Evolutionary conservation across 1,284 basidiomycete species (phyloP).

Genomic region (Abortiporus biennis): DNA sequence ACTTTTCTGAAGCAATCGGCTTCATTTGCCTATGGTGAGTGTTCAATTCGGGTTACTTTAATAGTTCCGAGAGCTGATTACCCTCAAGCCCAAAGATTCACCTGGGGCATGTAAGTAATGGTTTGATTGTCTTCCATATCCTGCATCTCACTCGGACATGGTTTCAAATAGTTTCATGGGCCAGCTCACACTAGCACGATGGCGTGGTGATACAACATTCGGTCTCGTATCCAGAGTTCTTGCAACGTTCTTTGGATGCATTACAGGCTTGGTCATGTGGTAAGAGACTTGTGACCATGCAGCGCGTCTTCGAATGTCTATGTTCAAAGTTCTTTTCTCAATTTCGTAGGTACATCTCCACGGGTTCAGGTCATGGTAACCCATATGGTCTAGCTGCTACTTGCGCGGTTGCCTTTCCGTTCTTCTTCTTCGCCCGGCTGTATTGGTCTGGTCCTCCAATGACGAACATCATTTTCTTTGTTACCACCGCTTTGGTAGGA

Average conservation of each 20-base stretch:
- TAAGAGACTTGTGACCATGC: slow-evolving; percentile 25
- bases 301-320: background rate
- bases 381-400: slow-evolving; percentile 72
- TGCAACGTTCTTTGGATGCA: slow-evolving; percentile 66
- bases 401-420: slow-evolving; percentile 65
- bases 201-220: slow-evolving; percentile 74
- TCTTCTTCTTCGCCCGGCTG: slow-evolving; percentile 61
- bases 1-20: slow-evolving; percentile 50
- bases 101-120: slow-evolving; percentile 30
- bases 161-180: slow-evolving; percentile 56
- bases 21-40: slow-evolving; percentile 53
- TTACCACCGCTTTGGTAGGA: slow-evolving; percentile 60
- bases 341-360: slow-evolving; percentile 61
- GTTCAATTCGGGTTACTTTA: background rate
- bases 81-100: slow-evolving; percentile 25
- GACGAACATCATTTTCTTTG: slow-evolving; percentile 68
- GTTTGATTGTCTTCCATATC: background rate
- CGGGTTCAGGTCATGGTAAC: slow-evolving; percentile 60
- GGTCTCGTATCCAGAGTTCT: slow-evolving; percentile 58
- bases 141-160: slow-evolving; percentile 5
- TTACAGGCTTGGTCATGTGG: slow-evolving; percentile 69
- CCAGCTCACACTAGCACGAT: slow-evolving; percentile 62
- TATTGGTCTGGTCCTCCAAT: slow-evolving; percentile 75
- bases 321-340: too few species aligned
- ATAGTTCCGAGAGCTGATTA: background rate